A percentile compares a stretch with the other conserved stretches of the same genome.
These are phyloP conservation scores for Arachnopeziza araneosa DNA, from an alignment of 2,329 filamentous ascomycete species.

Conservation along the genomic window DNA sequence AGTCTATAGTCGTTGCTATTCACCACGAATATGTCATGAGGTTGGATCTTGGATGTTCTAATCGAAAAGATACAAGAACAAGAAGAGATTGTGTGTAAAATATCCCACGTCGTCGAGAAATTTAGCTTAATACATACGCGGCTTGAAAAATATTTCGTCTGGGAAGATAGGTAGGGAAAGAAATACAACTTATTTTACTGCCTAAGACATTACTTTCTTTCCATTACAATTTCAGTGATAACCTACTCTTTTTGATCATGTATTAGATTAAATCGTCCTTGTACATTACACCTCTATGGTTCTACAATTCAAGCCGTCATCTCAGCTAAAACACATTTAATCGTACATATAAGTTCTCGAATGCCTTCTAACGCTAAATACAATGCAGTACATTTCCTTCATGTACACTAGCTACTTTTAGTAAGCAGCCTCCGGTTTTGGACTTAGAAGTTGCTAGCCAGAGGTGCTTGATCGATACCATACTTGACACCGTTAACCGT, in stretches of 20 bases:
- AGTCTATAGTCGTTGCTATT: neutral
- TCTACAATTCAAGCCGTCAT: neutral
- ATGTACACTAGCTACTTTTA: neutral
- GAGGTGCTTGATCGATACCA: conserved; percentile 1
- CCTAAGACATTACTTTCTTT: too few species aligned
- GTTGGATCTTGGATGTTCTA: too few species aligned
- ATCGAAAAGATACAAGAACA: neutral
- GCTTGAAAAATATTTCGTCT: neutral
- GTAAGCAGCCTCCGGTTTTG: neutral
- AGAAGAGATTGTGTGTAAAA: neutral
- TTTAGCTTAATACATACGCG: neutral
- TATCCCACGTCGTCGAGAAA: too few species aligned
- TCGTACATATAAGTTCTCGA: neutral
- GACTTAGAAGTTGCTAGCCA: conserved; percentile 15
- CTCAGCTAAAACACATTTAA: neutral
- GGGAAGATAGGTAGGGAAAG: too few species aligned
- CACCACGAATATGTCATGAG: neutral
- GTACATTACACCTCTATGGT: too few species aligned
- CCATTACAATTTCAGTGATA: too few species aligned
- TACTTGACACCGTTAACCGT: conserved; percentile 13
- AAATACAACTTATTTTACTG: too few species aligned
- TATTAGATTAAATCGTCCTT: too few species aligned
- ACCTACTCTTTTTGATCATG: too few species aligned
- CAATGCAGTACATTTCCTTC: neutral
- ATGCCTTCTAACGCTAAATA: neutral